Conservation (phyloP, 169 alveolate genomes). For the Cytauxzoon felis region DNA sequence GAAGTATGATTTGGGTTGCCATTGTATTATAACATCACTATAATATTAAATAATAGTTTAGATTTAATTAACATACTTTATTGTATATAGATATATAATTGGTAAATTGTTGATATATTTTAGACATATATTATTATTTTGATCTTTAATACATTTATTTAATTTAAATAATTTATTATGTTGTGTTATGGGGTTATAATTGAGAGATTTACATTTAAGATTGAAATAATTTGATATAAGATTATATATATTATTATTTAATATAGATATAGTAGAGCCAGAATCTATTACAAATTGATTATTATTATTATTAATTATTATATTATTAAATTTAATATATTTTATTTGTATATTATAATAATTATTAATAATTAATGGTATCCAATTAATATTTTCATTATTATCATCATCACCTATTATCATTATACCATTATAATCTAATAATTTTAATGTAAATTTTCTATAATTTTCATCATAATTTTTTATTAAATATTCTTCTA, state of each 20-base stretch:
- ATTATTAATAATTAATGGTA: constrained; percentile 5
- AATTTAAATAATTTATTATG: background rate
- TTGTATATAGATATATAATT: background rate
- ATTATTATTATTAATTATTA: background rate
- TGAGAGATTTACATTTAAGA: background rate
- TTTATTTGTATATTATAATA: constrained; percentile 8
- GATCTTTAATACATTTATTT: constrained; percentile 10
- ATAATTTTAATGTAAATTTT: constrained; percentile 54
- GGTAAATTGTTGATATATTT: constrained; percentile 47
- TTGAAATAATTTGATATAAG: background rate
- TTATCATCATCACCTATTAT: constrained; percentile 64
- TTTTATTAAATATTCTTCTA: constrained; percentile 13
- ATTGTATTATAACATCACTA: constrained; percentile 24
- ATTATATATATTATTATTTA: constrained; percentile 7
- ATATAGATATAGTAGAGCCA: constrained; percentile 38
- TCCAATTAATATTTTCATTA: constrained; percentile 8
- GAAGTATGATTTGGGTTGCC: constrained; percentile 58
- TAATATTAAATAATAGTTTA: background rate
- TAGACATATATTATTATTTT: constrained; percentile 24
- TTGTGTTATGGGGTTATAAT: background rate
- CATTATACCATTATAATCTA: constrained; percentile 69
- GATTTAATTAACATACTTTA: constrained; percentile 23
- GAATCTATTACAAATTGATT: constrained; percentile 39
- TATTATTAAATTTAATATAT: background rate
- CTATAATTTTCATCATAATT: constrained; percentile 20